phyloP scores from a whole-genome alignment of 495 filamentous ascomycete species.

The Trichoderma erinaceum region DNA sequence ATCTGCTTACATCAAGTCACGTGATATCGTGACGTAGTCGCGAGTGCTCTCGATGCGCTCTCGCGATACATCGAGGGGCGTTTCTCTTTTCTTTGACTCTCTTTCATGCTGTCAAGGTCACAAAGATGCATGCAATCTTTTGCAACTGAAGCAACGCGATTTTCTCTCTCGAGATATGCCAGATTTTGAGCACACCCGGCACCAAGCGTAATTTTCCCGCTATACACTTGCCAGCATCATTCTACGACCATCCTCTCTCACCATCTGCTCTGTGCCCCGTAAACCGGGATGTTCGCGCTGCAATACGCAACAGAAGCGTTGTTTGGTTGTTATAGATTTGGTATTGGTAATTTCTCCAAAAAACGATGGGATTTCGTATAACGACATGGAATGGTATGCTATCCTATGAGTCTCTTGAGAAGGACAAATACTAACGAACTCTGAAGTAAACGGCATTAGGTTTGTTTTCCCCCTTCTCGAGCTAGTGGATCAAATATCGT shows the following conservation, averaged over 20 bases:
- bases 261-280: neutral
- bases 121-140: neutral
- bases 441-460: slow-evolving; percentile 87
- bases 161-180: neutral
- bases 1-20: slow-evolving; percentile 18
- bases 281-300: neutral
- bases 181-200: neutral
- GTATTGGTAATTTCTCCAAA: neutral
- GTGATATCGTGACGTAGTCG: slow-evolving; percentile 29
- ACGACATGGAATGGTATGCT: slow-evolving; percentile 33
- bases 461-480: slow-evolving; percentile 29
- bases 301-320: slow-evolving; percentile 1
- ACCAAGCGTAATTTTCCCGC: neutral
- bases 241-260: neutral
- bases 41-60: slow-evolving; percentile 20
- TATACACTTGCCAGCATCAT: neutral
- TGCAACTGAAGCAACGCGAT: neutral
- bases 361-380: slow-evolving; percentile 28
- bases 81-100: neutral
- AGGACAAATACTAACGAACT: neutral
- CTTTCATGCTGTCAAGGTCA: neutral
- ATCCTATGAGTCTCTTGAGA: neutral
- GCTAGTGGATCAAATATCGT: neutral
- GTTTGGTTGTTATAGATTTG: slow-evolving; percentile 15
- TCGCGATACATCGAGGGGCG: neutral